phyloP scores from a whole-genome alignment of 345 rosid species.

The Moricandia moricandioides region DNA sequence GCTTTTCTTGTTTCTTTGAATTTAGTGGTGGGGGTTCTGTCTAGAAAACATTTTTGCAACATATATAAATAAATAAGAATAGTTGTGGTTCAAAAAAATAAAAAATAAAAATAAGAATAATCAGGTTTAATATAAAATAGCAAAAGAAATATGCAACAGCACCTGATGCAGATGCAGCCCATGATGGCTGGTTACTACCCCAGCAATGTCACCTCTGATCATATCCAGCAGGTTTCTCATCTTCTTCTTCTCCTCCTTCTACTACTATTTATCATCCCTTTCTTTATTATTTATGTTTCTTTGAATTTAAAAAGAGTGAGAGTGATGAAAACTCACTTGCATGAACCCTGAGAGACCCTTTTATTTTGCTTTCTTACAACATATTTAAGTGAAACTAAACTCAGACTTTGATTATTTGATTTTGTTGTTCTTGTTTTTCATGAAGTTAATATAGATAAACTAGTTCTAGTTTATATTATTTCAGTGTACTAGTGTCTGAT shows the following conservation, averaged over 20 bases:
- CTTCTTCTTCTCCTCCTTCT: not conserved
- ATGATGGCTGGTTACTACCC: conserved; percentile 99
- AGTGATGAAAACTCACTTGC: not conserved
- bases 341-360: not conserved
- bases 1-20: conserved; percentile 34
- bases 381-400: not conserved
- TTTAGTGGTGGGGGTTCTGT: conserved; percentile 40
- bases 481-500: not conserved
- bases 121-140: conserved; percentile 42
- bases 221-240: conserved; percentile 85
- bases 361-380: not conserved
- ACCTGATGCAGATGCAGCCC: conserved; percentile 99
- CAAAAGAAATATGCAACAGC: conserved; percentile 86
- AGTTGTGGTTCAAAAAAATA: not conserved
- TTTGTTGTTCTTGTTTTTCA: not conserved
- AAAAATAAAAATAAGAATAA: conserved; percentile 5
- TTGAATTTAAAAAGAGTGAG: not conserved
- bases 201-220: conserved; percentile 99
- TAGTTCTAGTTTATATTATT: not conserved
- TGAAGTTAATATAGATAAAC: not conserved
- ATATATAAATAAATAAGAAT: not conserved
- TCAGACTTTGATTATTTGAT: not conserved
- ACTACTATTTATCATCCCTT: conserved; percentile 12
- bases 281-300: conserved; percentile 4
- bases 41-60: conserved; percentile 3